Evolutionary conservation across 129 eudicot genomes (phyloP).

Genomic region (Pulicaria dysenterica): DNA sequence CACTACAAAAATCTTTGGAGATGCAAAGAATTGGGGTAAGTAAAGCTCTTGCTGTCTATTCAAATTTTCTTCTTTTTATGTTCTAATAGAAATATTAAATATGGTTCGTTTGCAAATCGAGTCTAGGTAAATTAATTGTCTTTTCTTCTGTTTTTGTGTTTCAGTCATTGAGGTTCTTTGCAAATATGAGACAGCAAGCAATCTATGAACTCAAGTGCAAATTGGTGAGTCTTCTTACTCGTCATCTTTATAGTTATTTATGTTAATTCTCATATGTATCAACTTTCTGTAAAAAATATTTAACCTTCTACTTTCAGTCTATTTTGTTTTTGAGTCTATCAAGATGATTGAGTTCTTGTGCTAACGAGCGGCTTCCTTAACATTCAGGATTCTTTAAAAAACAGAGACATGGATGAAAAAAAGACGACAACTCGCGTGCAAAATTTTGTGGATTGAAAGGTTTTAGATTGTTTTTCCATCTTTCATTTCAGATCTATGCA

Average conservation of each 20-base stretch:
- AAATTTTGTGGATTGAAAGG: constrained; percentile 9
- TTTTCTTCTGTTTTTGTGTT: constrained; percentile 20
- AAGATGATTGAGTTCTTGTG: neutral
- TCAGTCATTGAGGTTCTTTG: constrained; percentile 83
- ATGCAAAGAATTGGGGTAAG: constrained; percentile 97
- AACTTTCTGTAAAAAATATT: neutral
- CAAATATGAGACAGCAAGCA: constrained; percentile 62
- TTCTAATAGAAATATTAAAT: no score
- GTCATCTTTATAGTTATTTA: neutral
- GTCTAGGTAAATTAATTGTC: constrained; percentile 12
- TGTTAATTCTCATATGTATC: neutral
- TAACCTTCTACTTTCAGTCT: no score
- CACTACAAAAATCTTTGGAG: constrained; percentile 77
- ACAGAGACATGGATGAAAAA: constrained; percentile 13
- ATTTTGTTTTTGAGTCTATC: neutral
- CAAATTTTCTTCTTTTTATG: neutral
- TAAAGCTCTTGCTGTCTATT: constrained; percentile 23
- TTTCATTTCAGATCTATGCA: neutral
- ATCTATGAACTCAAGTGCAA: constrained; percentile 57
- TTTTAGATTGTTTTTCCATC: neutral
- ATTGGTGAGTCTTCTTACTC: constrained; percentile 51
- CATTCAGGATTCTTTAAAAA: constrained; percentile 24
- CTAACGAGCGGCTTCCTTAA: neutral
- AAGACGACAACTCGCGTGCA: neutral
- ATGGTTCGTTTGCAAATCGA: neutral